Conservation (phyloP, 2,329 filamentous ascomycete species). For the Penicillium sp. region DNA sequence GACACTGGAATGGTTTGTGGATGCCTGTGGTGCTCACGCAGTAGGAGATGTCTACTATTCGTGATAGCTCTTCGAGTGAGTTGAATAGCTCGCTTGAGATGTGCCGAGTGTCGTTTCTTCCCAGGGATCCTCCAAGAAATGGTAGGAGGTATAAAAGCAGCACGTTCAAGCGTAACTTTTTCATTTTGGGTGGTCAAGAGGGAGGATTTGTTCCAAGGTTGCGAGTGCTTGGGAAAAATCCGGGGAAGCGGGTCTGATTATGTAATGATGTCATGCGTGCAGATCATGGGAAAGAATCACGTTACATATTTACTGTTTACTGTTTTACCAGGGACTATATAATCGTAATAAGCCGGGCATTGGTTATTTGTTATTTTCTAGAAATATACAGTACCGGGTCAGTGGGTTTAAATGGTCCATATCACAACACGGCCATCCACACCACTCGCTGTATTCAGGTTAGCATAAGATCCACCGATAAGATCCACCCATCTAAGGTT, state of each 20-base stretch:
- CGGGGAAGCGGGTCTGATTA: constrained; percentile 5
- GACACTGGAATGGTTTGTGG: constrained; percentile 74
- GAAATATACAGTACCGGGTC: neutral
- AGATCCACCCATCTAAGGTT: constrained; percentile 9
- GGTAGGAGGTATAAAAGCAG: neutral
- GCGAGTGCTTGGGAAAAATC: constrained; percentile 1
- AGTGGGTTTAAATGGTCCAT: constrained; percentile 57
- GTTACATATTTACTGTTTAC: neutral
- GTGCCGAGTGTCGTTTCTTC: constrained; percentile 7
- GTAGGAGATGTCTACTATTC: constrained; percentile 89
- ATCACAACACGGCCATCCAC: constrained; percentile 78
- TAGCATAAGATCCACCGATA: constrained; percentile 13
- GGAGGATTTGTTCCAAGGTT: neutral
- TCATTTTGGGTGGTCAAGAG: neutral
- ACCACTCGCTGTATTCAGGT: constrained; percentile 59
- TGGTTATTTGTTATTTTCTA: neutral
- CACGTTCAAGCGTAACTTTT: neutral
- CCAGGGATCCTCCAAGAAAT: neutral
- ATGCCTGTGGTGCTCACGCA: constrained; percentile 85
- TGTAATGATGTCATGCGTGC: constrained; percentile 5
- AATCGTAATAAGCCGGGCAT: neutral
- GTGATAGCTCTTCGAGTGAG: constrained; percentile 79
- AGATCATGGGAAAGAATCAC: neutral
- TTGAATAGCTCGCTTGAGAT: constrained; percentile 65
- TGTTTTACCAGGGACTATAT: neutral